Percentiles rank a stretch among this genome's conserved stretches.
phyloP scores from a whole-genome alignment of 2,329 filamentous ascomycete genomes.

The Esteya vermicola region DNA sequence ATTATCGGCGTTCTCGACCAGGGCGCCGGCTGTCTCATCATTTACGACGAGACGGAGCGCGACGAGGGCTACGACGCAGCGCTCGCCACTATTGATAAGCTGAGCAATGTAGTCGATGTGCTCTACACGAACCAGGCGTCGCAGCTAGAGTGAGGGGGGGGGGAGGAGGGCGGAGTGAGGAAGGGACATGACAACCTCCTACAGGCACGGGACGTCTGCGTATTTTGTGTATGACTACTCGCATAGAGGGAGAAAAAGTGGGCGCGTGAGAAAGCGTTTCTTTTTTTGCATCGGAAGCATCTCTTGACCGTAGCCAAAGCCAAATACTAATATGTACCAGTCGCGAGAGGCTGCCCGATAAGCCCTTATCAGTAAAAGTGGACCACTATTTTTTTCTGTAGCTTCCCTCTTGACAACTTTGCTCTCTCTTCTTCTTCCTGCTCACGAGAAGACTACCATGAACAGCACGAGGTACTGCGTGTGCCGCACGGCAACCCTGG shows the following conservation, averaged over 20 bases:
- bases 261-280: background rate
- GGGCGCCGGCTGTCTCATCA: conserved; percentile 91
- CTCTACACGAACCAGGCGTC: conserved; percentile 97
- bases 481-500: conserved; percentile 8
- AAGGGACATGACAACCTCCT: background rate
- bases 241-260: conserved; percentile 2
- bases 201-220: background rate
- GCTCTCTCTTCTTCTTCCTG: background rate
- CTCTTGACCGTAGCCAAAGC: background rate
- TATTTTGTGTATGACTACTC: background rate
- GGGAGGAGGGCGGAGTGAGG: background rate
- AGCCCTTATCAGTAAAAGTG: too few relatives aligned
- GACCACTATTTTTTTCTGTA: background rate
- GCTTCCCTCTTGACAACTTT: background rate
- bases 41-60: conserved; percentile 87
- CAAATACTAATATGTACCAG: too few relatives aligned
- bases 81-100: conserved; percentile 86
- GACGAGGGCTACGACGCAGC: conserved; percentile 93
- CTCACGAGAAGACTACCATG: conserved; percentile 1
- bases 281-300: background rate
- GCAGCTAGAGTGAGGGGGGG: conserved; percentile 58
- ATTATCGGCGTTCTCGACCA: conserved; percentile 96
- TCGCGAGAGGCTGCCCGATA: too few relatives aligned
- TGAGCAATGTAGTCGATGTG: conserved; percentile 93
- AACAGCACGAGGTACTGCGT: conserved; percentile 3